Percentiles rank a stretch among this genome's conserved stretches.
Evolutionary conservation across 2,329 filamentous ascomycete species (phyloP).

Genomic region (Fusarium humuli): DNA sequence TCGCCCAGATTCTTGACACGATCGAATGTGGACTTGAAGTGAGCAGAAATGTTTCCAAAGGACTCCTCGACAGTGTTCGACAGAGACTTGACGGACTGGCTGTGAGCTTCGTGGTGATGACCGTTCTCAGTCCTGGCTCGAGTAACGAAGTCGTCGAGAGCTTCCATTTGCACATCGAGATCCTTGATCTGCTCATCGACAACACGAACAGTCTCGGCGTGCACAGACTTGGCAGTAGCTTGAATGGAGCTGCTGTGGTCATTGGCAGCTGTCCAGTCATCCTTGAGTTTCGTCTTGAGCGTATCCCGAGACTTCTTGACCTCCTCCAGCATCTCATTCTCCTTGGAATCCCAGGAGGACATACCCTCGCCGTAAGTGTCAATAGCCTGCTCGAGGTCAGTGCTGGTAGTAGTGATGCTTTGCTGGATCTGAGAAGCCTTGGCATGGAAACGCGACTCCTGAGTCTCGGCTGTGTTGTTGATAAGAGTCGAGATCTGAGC

Average conservation of each 20-base stretch:
- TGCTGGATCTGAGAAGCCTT: conserved; percentile 72
- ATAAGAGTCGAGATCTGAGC: conserved; percentile 82
- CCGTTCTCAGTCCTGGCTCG: conserved; percentile 85
- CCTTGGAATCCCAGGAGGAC: conserved; percentile 77
- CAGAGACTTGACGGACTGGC: conserved; percentile 73
- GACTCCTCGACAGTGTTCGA: conserved; percentile 77
- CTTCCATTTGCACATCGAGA: conserved; percentile 87
- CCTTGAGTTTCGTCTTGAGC: conserved; percentile 84
- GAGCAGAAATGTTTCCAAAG: conserved; percentile 75
- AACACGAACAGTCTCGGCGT: conserved; percentile 88
- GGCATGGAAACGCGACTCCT: conserved; percentile 76
- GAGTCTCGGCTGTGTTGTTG: conserved; percentile 76
- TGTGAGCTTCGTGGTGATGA: conserved; percentile 77
- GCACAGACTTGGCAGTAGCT: conserved; percentile 84
- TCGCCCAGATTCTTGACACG: conserved; percentile 76
- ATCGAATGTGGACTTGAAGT: conserved; percentile 76
- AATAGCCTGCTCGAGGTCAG: conserved; percentile 73
- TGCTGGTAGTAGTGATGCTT: conserved; percentile 72
- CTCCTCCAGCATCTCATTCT: conserved; percentile 75
- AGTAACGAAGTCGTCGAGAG: conserved; percentile 89
- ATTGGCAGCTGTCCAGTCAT: conserved; percentile 85
- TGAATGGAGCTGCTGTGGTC: conserved; percentile 87
- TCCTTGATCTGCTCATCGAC: conserved; percentile 90
- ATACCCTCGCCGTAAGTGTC: conserved; percentile 76
- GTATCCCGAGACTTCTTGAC: conserved; percentile 79